Percentiles rank a stretch among this genome's conserved stretches.
These are phyloP conservation scores for Xylariaceae sp. DNA, from an alignment of 2,329 filamentous ascomycete species.

Conservation along the genomic window DNA sequence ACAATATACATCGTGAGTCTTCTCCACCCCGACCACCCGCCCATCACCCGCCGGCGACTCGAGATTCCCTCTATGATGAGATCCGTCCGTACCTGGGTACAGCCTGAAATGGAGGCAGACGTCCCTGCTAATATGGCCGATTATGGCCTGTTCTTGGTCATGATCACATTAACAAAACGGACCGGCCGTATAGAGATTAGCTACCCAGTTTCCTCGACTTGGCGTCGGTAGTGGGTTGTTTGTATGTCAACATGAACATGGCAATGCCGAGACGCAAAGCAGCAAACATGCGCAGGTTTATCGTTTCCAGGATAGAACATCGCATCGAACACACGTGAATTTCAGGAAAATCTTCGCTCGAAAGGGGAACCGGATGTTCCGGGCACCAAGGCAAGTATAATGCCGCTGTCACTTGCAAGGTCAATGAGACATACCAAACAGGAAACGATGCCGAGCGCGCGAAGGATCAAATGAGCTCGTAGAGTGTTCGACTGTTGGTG, in stretches of 20 bases:
- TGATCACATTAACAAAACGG: slow-evolving; percentile 7
- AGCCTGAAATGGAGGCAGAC: slow-evolving; percentile 20
- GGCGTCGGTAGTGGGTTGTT: slow-evolving; percentile 5
- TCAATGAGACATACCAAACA: not conserved
- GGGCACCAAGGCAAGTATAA: slow-evolving; percentile 23
- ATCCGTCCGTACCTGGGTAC: slow-evolving; percentile 5
- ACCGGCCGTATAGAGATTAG: slow-evolving; percentile 8
- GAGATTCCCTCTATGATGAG: slow-evolving; percentile 12
- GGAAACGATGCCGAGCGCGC: slow-evolving; percentile 6
- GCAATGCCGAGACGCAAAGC: slow-evolving; percentile 27
- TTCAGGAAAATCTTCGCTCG: slow-evolving; percentile 27
- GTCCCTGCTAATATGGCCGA: slow-evolving; percentile 17
- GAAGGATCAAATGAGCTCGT: slow-evolving; percentile 7
- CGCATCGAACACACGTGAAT: slow-evolving; percentile 26
- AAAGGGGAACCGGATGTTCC: slow-evolving; percentile 21
- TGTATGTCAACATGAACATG: slow-evolving; percentile 10
- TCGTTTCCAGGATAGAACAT: slow-evolving; percentile 23
- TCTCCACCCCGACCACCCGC: slow-evolving; percentile 30
- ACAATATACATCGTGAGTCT: slow-evolving; percentile 26
- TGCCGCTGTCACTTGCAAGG: slow-evolving; percentile 19
- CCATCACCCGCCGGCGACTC: slow-evolving; percentile 22
- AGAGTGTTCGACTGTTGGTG: slow-evolving; percentile 1
- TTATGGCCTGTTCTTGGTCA: slow-evolving; percentile 16
- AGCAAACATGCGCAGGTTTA: slow-evolving; percentile 1
- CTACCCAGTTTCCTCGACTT: not conserved